Evolutionary conservation across 2,329 filamentous ascomycete genomes (phyloP).

Genomic region (Talaromyces islandicus): DNA sequence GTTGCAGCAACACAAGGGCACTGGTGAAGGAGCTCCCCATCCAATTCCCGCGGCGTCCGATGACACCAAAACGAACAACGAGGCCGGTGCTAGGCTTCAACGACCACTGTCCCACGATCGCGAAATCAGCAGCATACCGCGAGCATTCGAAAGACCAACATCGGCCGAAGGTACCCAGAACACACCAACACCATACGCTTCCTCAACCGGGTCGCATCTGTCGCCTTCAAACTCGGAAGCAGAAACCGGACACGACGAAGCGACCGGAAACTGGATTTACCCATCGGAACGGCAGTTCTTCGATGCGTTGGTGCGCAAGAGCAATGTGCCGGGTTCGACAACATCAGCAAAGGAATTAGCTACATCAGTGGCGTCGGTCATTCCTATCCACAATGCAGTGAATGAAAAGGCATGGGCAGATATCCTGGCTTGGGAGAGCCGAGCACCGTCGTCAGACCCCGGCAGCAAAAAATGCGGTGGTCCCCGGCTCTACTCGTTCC

Average conservation of each 20-base stretch:
- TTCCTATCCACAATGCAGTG: constrained; percentile 96
- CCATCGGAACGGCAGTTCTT: constrained; percentile 98
- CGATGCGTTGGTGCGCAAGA: constrained; percentile 90
- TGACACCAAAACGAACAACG: constrained; percentile 20
- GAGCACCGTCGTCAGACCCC: constrained; percentile 49
- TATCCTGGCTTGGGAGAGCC: constrained; percentile 82
- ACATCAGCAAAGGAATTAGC: constrained; percentile 41
- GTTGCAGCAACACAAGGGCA: constrained; percentile 53
- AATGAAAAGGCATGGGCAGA: constrained; percentile 95
- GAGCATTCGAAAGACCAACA: constrained; percentile 39
- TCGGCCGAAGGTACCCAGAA: constrained; percentile 14
- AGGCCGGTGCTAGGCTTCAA: constrained; percentile 22
- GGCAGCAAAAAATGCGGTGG: constrained; percentile 65
- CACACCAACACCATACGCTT: constrained; percentile 15
- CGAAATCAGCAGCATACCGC: constrained; percentile 73
- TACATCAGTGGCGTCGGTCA: constrained; percentile 80
- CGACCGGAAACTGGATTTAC: constrained; percentile 90
- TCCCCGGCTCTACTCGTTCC: constrained; percentile 77
- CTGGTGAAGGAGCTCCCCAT: constrained; percentile 29
- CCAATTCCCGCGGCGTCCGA: constrained; percentile 21
- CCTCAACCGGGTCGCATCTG: constrained; percentile 21
- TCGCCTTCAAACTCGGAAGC: constrained; percentile 66
- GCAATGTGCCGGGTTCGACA: constrained; percentile 58
- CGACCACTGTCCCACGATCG: constrained; percentile 59
- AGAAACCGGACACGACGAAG: constrained; percentile 65